Evolutionary conservation across 225 moss, liverwort and hornwort species (phyloP).

Genomic region (Sphagnum tenellum): DNA sequence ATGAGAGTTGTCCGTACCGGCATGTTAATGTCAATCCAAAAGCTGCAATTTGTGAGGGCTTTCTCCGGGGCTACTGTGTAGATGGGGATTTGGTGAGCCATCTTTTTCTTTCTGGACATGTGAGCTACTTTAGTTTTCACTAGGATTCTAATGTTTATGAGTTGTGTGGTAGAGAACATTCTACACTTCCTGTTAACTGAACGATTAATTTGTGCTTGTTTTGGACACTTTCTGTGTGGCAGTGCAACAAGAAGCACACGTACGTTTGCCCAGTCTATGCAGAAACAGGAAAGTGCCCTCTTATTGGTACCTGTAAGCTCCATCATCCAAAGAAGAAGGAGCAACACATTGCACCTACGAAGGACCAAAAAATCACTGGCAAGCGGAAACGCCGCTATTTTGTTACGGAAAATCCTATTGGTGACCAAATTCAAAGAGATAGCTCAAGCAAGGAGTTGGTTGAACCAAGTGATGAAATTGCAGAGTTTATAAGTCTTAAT

Average conservation of each 20-base stretch:
- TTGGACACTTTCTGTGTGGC: conserved; percentile 28
- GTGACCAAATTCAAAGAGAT: conserved; percentile 11
- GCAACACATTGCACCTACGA: conserved; percentile 16
- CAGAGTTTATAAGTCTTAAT: conserved; percentile 45
- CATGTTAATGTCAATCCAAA: conserved; percentile 89
- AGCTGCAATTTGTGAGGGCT: conserved; percentile 83
- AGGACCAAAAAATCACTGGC: conserved; percentile 21
- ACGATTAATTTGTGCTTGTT: neutral
- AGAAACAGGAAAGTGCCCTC: conserved; percentile 69
- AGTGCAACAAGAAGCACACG: conserved; percentile 99
- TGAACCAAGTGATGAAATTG: conserved; percentile 22
- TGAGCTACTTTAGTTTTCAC: too few species aligned
- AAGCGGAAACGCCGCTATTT: conserved; percentile 82
- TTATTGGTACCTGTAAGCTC: conserved; percentile 58
- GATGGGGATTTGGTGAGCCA: conserved; percentile 79
- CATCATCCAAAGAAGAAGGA: conserved; percentile 76
- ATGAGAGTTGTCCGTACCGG: conserved; percentile 85
- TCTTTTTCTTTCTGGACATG: too few species aligned
- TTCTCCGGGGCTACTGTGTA: conserved; percentile 92
- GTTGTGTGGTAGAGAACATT: too few species aligned
- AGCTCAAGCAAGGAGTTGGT: conserved; percentile 10
- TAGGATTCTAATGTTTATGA: too few species aligned
- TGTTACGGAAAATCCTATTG: conserved; percentile 23
- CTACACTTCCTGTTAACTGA: too few species aligned
- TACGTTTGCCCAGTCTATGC: conserved; percentile 79